phyloP scores from a whole-genome alignment of 164 flowering plant species.

The Vitis rotundifolia region DNA sequence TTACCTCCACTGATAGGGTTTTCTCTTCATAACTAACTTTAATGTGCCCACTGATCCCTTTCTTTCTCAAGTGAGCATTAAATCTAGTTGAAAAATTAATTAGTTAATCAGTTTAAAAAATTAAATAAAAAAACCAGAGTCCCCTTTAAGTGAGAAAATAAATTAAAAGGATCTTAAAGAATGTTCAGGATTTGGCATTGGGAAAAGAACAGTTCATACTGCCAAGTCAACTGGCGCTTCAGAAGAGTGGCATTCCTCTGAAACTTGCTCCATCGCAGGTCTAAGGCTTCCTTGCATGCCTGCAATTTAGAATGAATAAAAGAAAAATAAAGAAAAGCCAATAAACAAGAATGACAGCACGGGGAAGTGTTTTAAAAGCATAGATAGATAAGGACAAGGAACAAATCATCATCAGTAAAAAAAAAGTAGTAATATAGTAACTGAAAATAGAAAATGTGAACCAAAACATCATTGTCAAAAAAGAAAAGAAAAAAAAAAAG shows the following conservation, averaged over 20 bases:
- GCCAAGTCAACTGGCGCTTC: conserved; percentile 79
- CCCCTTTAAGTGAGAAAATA: background rate
- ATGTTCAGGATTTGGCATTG: background rate
- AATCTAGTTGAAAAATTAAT: conserved; percentile 47
- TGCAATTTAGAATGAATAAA: conserved; percentile 23
- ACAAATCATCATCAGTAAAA: too few species aligned
- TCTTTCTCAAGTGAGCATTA: conserved; percentile 73
- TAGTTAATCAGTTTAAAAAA: background rate
- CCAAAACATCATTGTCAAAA: too few species aligned
- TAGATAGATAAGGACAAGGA: too few species aligned
- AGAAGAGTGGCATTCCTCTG: conserved; percentile 56
- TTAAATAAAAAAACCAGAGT: background rate
- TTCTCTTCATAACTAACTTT: conserved; percentile 70
- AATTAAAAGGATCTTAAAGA: background rate
- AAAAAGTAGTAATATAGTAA: too few species aligned
- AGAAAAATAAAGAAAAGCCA: background rate
- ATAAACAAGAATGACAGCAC: background rate
- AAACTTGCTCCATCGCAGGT: conserved; percentile 61
- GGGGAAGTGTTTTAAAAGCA: background rate
- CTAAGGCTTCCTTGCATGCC: conserved; percentile 72
- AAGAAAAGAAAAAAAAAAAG: too few species aligned
- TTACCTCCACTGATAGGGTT: conserved; percentile 81
- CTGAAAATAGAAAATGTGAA: too few species aligned
- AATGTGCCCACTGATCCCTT: conserved; percentile 80
- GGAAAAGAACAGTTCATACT: conserved; percentile 47